Base-by-base conservation (phyloP, 2,329 filamentous ascomycete genomes). In the Chaetomiaceae sp. region DNA sequence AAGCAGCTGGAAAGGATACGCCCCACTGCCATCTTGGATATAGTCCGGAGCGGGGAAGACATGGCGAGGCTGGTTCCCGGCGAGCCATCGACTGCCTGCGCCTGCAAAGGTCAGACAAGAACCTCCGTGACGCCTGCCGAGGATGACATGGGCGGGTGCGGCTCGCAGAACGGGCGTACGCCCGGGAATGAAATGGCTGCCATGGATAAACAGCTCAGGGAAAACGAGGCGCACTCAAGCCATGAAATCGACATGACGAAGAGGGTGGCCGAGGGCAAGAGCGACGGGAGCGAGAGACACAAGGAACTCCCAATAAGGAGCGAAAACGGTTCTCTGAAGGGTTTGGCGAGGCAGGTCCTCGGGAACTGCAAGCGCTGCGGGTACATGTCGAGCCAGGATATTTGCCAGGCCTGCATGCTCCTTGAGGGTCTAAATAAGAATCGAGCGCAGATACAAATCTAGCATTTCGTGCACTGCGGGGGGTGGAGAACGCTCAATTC, bases 1-100 rank as follows among this genome's bases (percentile, higher is more conserved):
- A 98, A 98, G 70, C 95, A 91, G 57, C 71, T 98, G 26, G 93
- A 98, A 67, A 86, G 86, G 57, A 88, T 98, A 7, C 78, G 93
- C 2, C 91, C 93, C 1, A 96, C 90, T 60, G 90, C 91, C 3
- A 97, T 98, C 42, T 64, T 98, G 45, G 93, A 98, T 62, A 88
- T 98, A 43, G 91, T 98, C 22, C 78, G 86, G 48, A 96, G 90
- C 61, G 93, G 93, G 30, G 91, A 97, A 65, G 93, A 97, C 55
- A 95, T 98, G 87, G 91, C 89, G 9, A 81, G 79, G 47, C 71
- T 97, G n/a, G 86, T 93, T 1, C 86, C 86, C 0, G 72, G 72
- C 12, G 74, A 77, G 46, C 65, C 76, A 14, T 67, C 65, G 20
- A 70, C 71, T 18, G 63, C 68, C 8, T 73, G 72, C 66, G 52